Base-by-base conservation (phyloP, 2,329 filamentous ascomycete genomes). In the Sarocladium kiliense region DNA sequence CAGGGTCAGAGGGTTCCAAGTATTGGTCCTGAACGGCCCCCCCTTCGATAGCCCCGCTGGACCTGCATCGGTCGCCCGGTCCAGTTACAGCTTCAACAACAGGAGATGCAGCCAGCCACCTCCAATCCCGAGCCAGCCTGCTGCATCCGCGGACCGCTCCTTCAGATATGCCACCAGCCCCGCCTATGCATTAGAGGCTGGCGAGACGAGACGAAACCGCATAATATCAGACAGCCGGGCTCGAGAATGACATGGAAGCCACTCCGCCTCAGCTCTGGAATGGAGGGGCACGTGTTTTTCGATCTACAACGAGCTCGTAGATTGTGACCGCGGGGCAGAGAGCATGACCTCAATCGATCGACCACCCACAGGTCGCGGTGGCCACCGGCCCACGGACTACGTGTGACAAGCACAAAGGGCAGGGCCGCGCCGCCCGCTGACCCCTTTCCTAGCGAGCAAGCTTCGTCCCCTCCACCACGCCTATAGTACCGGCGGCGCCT, bases 391-490 rank as follows among this genome's bases (percentile, higher is more conserved):
- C 27, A 51, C 26, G 19, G 18, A 23, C 27, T 34, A 51, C 27
- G 47, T 49, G 44, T 51, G 47, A 51, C 47, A 51, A 51, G 47
- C 5, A 7, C 47, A 21, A 51, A 36, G 47, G 47, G 23, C 44
- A 49, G 44, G 44, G 47, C 47, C 47, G 47, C 47, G 47, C 47
- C 47, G 47, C 47, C 47, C 47, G 26, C 27, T 51, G 47, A 36
- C 47, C 47, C 47, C 30, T 51, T 51, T 14, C 7, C 27, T 34
- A 51, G 47, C 19, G 47, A 51, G 47, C n/a, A 23, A n/a, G n/a
- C n/a, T n/a, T 45, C 9, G 18, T 25, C 41, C 23, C 41, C 41
- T 39, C 41, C 23, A 5, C 18, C 47, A 16, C 26, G 23, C 44
- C 6, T 51, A 23, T 14, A n/a, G 21, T 3, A 5, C 47, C n/a